phyloP scores from a whole-genome alignment of 2,329 filamentous ascomycete species.

The Pseudogymnoascus sp. region DNA sequence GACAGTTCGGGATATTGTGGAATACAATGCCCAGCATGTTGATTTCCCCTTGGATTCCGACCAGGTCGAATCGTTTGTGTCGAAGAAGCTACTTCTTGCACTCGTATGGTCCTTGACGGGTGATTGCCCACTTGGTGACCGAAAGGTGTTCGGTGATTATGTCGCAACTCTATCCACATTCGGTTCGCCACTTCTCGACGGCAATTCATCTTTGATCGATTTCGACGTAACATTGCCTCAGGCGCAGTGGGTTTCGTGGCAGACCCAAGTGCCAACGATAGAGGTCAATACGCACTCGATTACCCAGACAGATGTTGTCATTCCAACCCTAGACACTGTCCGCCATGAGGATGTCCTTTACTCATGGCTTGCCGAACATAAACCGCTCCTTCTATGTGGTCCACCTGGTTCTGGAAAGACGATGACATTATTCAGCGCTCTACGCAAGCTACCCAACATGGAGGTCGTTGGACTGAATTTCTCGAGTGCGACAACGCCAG shows the following conservation, averaged over 20 bases:
- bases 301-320: slow-evolving; percentile 96
- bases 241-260: slow-evolving; percentile 88
- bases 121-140: slow-evolving; percentile 81
- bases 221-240: slow-evolving; percentile 84
- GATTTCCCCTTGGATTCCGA: slow-evolving; percentile 91
- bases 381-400: slow-evolving; percentile 90
- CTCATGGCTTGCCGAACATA: slow-evolving; percentile 98
- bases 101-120: slow-evolving; percentile 94
- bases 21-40: slow-evolving; percentile 90
- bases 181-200: slow-evolving; percentile 72
- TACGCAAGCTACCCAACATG: slow-evolving; percentile 96
- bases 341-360: slow-evolving; percentile 98
- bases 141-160: slow-evolving; percentile 82
- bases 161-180: slow-evolving; percentile 77
- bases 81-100: slow-evolving; percentile 89
- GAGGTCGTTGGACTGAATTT: slow-evolving; percentile 99
- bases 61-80: slow-evolving; percentile 79
- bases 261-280: slow-evolving; percentile 85
- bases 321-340: slow-evolving; percentile 93
- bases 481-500: slow-evolving; percentile 95
- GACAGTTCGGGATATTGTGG: slow-evolving; percentile 80
- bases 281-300: slow-evolving; percentile 98
- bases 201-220: slow-evolving; percentile 83
- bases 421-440: slow-evolving; percentile 97
- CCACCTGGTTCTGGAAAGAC: slow-evolving; percentile 98